A percentile compares a stretch with the other conserved stretches of the same genome.
Conservation (phyloP, 768 basidiomycete genomes). For the Phlebiopsis gigantea region DNA sequence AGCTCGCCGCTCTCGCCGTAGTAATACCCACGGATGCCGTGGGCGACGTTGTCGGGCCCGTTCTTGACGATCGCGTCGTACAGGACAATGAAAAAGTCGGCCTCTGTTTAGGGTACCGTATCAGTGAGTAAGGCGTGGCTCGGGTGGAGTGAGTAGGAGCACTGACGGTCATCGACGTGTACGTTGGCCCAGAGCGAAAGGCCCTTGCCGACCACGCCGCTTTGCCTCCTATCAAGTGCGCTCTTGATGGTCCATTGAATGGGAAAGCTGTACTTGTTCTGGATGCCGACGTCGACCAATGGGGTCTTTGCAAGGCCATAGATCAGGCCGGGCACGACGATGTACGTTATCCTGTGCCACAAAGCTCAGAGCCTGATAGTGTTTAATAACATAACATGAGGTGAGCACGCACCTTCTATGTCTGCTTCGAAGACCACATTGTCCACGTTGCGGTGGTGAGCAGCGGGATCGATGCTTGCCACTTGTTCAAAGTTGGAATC, state of each 20-base stretch:
- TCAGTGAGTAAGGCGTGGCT: neutral
- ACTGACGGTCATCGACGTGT: slow-evolving; percentile 47
- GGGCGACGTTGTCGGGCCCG: slow-evolving; percentile 15
- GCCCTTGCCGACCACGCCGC: slow-evolving; percentile 51
- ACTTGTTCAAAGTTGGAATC: slow-evolving; percentile 44
- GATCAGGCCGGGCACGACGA: slow-evolving; percentile 50
- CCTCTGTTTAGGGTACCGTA: neutral
- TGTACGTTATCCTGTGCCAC: slow-evolving; percentile 46
- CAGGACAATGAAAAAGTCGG: slow-evolving; percentile 32
- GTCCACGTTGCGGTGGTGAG: slow-evolving; percentile 46
- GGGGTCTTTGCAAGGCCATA: slow-evolving; percentile 46
- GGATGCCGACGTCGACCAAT: slow-evolving; percentile 46
- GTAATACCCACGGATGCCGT: slow-evolving; percentile 30
- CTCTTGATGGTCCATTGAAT: slow-evolving; percentile 42
- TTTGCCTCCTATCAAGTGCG: slow-evolving; percentile 39
- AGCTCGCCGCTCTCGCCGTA: slow-evolving; percentile 27
- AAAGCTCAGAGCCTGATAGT: slow-evolving; percentile 22
- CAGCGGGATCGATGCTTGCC: slow-evolving; percentile 36
- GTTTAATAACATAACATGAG: neutral
- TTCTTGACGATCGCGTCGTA: slow-evolving; percentile 29
- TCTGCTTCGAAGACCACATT: slow-evolving; percentile 40
- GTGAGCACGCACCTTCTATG: slow-evolving; percentile 33
- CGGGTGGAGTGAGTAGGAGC: neutral
- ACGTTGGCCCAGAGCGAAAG: slow-evolving; percentile 56
- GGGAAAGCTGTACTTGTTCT: slow-evolving; percentile 45